Base-by-base conservation (phyloP, 116 monocot species). In the Dioscorea cayenensis region DNA sequence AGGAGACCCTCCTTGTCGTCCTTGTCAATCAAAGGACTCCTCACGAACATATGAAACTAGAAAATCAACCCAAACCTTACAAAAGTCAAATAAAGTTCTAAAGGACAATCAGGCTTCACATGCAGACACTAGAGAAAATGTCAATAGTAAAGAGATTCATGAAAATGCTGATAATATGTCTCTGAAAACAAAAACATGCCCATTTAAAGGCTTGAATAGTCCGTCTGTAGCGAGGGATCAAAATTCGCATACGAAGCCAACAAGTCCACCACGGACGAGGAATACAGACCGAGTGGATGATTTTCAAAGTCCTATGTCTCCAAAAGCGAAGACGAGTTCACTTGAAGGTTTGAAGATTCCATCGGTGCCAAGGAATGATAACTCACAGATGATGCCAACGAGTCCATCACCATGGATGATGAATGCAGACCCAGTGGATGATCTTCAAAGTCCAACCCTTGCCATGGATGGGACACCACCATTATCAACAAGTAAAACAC, bases 371-470 rank as follows among this genome's bases (percentile, higher is more conserved):
- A 77, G 76, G 51, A 59, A 79, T 67, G 52, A n/a, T 18, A 27
- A 35, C 48, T 36, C 38, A 17, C 71, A 72, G 21, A 37, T 79
- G n/a, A 65, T 68, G 14, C 66, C 49, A 49, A 13, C 32, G 17
- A 60, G 62, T 75, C 65, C 72, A 65, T 29, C 69, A 55, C 36
- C 69, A 55, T 59, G 69, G 22, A 65, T 20, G 22, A 77, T 76
- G n/a, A 65, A 63, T 51, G 60, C 35, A 36, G 48, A 64, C 17
- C 50, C 69, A 32, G 38, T 29, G 13, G 79, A 79, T 83, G 78
- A 83, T 86, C 48, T 71, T 55, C 73, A 77, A 50, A 91, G 87
- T 67, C 95, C 91, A 78, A 86, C 83, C 67, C 69, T 91, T 77
- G 90, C 88, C 19, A 59, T 67, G 36, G 77, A 85, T 77, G 62